Evolutionary conservation across 116 monocot genomes (phyloP).

Genomic region (Phalaenopsis hybrid): DNA sequence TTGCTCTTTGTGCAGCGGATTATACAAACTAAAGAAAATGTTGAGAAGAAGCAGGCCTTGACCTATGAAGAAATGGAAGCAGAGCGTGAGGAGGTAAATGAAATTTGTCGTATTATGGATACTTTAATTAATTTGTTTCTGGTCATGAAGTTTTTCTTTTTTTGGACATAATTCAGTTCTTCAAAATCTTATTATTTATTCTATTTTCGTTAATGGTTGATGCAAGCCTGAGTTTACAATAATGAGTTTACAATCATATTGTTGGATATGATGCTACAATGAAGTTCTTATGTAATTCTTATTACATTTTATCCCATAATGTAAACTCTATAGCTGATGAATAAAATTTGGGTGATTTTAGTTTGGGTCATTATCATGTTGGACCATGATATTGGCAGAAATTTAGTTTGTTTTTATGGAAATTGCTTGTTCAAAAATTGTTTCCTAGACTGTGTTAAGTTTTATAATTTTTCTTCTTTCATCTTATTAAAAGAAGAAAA

Average conservation of each 20-base stretch:
- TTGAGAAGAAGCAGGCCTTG: slow-evolving; percentile 90
- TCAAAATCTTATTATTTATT: background rate
- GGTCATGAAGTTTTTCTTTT: background rate
- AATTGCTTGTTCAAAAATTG: no score
- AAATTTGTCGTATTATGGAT: background rate
- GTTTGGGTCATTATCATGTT: no score
- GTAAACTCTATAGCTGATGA: background rate
- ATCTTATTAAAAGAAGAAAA: background rate
- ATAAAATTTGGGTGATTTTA: no score
- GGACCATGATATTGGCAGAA: no score
- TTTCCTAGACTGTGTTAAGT: no score
- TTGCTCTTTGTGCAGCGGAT: slow-evolving; percentile 39
- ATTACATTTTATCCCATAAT: background rate
- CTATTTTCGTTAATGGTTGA: background rate
- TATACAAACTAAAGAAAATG: slow-evolving; percentile 87
- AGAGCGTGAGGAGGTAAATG: slow-evolving; percentile 83
- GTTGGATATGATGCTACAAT: background rate
- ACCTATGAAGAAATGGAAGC: slow-evolving; percentile 99
- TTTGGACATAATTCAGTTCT: background rate
- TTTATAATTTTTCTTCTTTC: no score
- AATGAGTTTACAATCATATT: background rate
- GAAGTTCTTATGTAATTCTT: background rate
- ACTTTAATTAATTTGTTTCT: background rate
- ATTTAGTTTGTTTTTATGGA: no score
- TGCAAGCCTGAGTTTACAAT: background rate